phyloP scores from a whole-genome alignment of 225 moss, liverwort and hornwort species.

The Sphagnum tenellum region DNA sequence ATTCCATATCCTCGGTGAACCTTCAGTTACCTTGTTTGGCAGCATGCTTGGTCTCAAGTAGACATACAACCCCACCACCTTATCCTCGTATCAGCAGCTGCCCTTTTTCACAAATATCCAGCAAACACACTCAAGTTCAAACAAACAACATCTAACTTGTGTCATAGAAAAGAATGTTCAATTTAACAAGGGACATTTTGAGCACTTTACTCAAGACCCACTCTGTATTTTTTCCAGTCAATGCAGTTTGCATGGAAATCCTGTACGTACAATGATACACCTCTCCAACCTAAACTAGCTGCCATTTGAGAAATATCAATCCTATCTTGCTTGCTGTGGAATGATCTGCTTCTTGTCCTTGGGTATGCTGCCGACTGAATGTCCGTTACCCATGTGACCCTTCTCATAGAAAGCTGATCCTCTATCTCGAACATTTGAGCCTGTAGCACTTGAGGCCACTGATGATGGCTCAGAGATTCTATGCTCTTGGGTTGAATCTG shows the following conservation, averaged over 20 bases:
- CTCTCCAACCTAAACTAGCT: conserved; percentile 19
- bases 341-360: conserved; percentile 16
- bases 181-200: too few relatives aligned
- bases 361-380: conserved; percentile 16
- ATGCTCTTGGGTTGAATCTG: conserved; percentile 60
- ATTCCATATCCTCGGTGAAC: too few relatives aligned
- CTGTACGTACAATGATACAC: conserved; percentile 10
- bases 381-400: conserved; percentile 21
- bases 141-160: too few relatives aligned
- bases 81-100: too few relatives aligned
- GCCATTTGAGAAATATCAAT: conserved; percentile 20
- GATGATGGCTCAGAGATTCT: conserved; percentile 10
- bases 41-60: too few relatives aligned
- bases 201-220: too few relatives aligned
- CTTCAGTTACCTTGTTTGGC: too few relatives aligned
- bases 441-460: conserved; percentile 6
- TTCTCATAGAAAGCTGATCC: background rate
- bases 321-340: conserved; percentile 20
- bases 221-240: too few relatives aligned
- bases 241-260: conserved; percentile 5
- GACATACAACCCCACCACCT: too few relatives aligned
- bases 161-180: too few relatives aligned
- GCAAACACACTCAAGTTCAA: too few relatives aligned
- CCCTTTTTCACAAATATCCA: too few relatives aligned
- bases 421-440: conserved; percentile 6